These are phyloP conservation scores for Tolypocladium pustulatum DNA, from an alignment of 2,329 filamentous ascomycete genomes.

Conservation along the genomic window DNA sequence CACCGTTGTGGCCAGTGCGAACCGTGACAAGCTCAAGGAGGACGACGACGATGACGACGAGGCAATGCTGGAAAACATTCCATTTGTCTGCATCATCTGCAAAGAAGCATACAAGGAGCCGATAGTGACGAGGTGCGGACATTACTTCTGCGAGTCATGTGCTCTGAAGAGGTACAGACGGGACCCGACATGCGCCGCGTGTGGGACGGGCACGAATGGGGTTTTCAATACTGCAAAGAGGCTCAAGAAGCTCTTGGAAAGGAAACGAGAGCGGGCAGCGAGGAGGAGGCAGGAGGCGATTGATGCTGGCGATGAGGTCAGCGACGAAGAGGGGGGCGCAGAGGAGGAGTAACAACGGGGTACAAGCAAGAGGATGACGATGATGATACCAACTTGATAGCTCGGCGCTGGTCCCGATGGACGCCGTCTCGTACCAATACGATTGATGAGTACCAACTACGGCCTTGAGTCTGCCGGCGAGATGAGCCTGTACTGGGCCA, in stretches of 20 bases:
- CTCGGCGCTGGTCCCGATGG: not conserved
- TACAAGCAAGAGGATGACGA: not conserved
- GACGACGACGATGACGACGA: slow-evolving; percentile 50
- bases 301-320: slow-evolving; percentile 39
- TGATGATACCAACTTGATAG: not conserved
- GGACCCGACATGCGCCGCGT: slow-evolving; percentile 78
- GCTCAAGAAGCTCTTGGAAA: slow-evolving; percentile 68
- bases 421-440: not conserved
- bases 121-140: slow-evolving; percentile 79
- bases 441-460: not conserved
- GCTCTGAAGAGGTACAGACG: slow-evolving; percentile 79
- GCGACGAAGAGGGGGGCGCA: slow-evolving; percentile 25
- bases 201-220: slow-evolving; percentile 74
- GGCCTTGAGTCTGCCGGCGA: not conserved
- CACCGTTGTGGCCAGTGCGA: slow-evolving; percentile 51
- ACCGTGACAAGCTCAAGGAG: slow-evolving; percentile 26
- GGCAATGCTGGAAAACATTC: slow-evolving; percentile 69
- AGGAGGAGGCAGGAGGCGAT: slow-evolving; percentile 44
- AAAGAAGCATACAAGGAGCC: slow-evolving; percentile 67
- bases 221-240: slow-evolving; percentile 85
- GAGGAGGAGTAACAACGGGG: not conserved
- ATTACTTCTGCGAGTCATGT: slow-evolving; percentile 92
- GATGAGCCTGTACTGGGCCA: not conserved
- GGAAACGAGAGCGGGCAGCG: slow-evolving; percentile 52
- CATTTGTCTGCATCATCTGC: slow-evolving; percentile 85